Evolutionary conservation across 257 asterid genomes (phyloP).

Genomic region (Fraxinus pennsylvanica): DNA sequence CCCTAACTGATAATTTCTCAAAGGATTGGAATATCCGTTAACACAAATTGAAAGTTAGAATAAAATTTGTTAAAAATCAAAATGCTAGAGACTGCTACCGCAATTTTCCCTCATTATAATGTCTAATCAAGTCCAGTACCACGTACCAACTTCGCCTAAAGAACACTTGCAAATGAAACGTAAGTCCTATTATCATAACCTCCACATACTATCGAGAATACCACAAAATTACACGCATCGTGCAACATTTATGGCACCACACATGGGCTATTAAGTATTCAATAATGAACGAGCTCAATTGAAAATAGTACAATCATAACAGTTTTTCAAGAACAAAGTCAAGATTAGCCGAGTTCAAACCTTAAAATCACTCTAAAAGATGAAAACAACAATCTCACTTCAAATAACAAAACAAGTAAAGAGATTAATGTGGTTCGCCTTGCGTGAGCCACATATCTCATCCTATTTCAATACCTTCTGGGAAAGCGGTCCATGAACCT

Average conservation of each 20-base stretch:
- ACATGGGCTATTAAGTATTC: background rate
- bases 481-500: slow-evolving; percentile 71
- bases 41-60: too few species aligned
- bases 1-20: too few species aligned
- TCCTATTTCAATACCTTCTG: slow-evolving; percentile 53
- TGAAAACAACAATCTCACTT: slow-evolving; percentile 30
- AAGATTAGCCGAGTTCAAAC: background rate
- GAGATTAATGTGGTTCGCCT: background rate
- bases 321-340: background rate
- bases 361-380: slow-evolving; percentile 3
- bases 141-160: too few species aligned
- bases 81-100: too few species aligned
- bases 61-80: too few species aligned
- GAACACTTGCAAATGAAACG: background rate
- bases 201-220: background rate
- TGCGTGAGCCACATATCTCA: background rate
- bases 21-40: too few species aligned
- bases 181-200: too few species aligned
- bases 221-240: background rate
- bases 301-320: background rate
- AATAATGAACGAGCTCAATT: background rate
- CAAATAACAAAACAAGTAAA: slow-evolving; percentile 3
- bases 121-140: background rate
- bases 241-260: background rate
- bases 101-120: too few species aligned